These are phyloP conservation scores for Starmerella bombi DNA, from an alignment of 805 yeast species.

Conservation along the genomic window DNA sequence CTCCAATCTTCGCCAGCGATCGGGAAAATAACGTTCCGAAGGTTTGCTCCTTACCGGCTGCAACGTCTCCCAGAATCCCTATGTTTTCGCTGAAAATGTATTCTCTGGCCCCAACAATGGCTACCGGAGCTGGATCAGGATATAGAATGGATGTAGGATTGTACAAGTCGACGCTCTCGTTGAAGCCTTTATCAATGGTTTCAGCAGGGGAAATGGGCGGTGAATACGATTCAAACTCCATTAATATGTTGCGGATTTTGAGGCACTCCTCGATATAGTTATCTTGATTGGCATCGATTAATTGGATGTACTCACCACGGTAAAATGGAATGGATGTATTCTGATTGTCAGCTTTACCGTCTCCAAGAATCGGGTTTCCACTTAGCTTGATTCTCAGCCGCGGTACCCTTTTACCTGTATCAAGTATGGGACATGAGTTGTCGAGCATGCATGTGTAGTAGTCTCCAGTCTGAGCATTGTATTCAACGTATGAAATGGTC, in stretches of 20 bases:
- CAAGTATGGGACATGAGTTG: constrained; percentile 49
- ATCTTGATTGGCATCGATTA: constrained; percentile 76
- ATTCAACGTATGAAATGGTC: constrained; percentile 30
- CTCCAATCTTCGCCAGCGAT: constrained; percentile 69
- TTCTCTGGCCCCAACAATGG: constrained; percentile 73
- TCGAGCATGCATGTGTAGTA: constrained; percentile 57
- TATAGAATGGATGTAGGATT: constrained; percentile 24
- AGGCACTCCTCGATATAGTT: constrained; percentile 71
- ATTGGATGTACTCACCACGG: constrained; percentile 69
- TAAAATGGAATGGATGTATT: constrained; percentile 61
- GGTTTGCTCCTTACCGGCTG: constrained; percentile 81
- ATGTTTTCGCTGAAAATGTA: constrained; percentile 72
- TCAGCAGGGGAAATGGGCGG: too few species aligned
- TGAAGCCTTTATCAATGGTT: too few species aligned
- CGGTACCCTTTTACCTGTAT: constrained; percentile 46
- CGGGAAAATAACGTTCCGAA: constrained; percentile 76
- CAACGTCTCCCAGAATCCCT: constrained; percentile 72
- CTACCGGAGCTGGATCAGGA: constrained; percentile 39
- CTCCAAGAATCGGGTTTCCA: constrained; percentile 74
- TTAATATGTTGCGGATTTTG: constrained; percentile 58
- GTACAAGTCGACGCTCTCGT: constrained; percentile 1
- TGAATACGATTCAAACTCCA: constrained; percentile 74
- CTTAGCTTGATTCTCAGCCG: constrained; percentile 52
- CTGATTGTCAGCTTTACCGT: constrained; percentile 76
- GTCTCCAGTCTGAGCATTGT: constrained; percentile 29